Evolutionary conservation across 345 rosid genomes (phyloP), one percentile per base, ranked within the genome.

Genomic region (Hibiscus trionum): DNA sequence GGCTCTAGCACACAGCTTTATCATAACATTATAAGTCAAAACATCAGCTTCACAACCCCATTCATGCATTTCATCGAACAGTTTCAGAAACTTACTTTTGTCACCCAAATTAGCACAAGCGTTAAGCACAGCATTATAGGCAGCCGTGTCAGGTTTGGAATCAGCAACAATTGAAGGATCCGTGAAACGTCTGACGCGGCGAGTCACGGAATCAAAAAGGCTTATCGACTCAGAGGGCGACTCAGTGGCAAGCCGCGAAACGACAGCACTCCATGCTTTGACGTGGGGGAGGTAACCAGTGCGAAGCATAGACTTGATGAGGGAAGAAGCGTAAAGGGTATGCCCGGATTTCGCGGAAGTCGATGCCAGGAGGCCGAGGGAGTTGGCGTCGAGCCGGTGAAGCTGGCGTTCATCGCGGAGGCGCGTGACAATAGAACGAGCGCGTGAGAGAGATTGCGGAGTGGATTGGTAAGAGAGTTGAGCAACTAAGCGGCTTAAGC

Each of bases 261-360:
- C 86, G 47, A 90, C 94, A 60, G 98, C 89, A 52, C 91, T 84
- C 96, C 96, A 94, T 0, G 97, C 97, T 77, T 88, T 94, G 33
- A 94, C 91, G 60, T 91, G 96, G 1, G 98, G 98, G 31, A 94
- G 82, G 82, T 91, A 91, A 7, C 97, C 93, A 0, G 97, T 91
- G 29, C 97, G 95, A 61, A 94, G 88, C 96, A 94, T 91, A 68
- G 96, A 94, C 63, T 88, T 87, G 74, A 94, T 75, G 11, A 94
- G 72, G 26, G 93, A 94, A 53, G 85, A 76, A 5, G 97, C 91
- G 77, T 90, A 91, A 33, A 83, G 85, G 1, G 88, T 81, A 17
- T 94, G 98, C 1, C 97, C 96, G 1, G 85, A 70, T 62, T 85
- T 88, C 7, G 97, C 84, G 1, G 98, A 91, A 52, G 93, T 77